These are phyloP conservation scores for Chalaropsis thielavioides DNA, from an alignment of 2,329 filamentous ascomycete species.

Conservation along the genomic window DNA sequence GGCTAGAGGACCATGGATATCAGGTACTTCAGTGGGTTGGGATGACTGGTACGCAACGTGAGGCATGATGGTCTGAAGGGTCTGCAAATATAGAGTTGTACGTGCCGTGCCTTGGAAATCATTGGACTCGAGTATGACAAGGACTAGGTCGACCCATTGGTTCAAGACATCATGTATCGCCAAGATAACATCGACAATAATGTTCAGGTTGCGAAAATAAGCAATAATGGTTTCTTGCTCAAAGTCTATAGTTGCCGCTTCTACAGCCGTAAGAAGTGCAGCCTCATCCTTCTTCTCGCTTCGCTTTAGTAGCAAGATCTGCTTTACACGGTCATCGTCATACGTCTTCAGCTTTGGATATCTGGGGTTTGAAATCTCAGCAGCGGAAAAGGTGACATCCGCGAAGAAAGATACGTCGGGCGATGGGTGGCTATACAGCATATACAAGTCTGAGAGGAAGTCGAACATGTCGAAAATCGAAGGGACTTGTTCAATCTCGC, in stretches of 20 bases:
- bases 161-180: slow-evolving; percentile 54
- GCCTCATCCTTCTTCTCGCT: slow-evolving; percentile 42
- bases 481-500: slow-evolving; percentile 50
- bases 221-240: slow-evolving; percentile 48
- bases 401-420: slow-evolving; percentile 46
- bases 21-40: slow-evolving; percentile 52
- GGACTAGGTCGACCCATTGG: slow-evolving; percentile 72
- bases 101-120: slow-evolving; percentile 60
- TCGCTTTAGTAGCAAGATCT: slow-evolving; percentile 57
- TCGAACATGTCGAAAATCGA: slow-evolving; percentile 89
- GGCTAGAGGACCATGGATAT: slow-evolving; percentile 61
- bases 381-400: slow-evolving; percentile 14
- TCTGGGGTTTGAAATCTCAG: slow-evolving; percentile 24
- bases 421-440: no score
- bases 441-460: slow-evolving; percentile 48
- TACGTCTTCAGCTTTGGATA: slow-evolving; percentile 48
- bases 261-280: slow-evolving; percentile 35
- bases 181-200: slow-evolving; percentile 41
- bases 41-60: slow-evolving; percentile 73
- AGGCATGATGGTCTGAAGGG: slow-evolving; percentile 73
- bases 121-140: slow-evolving; percentile 69
- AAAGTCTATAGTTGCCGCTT: slow-evolving; percentile 36
- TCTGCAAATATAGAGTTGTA: slow-evolving; percentile 68
- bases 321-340: slow-evolving; percentile 54
- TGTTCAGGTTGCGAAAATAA: slow-evolving; percentile 49